Evolutionary conservation across 164 flowering plant species (phyloP).

Genomic region (Litsea cubeba): DNA sequence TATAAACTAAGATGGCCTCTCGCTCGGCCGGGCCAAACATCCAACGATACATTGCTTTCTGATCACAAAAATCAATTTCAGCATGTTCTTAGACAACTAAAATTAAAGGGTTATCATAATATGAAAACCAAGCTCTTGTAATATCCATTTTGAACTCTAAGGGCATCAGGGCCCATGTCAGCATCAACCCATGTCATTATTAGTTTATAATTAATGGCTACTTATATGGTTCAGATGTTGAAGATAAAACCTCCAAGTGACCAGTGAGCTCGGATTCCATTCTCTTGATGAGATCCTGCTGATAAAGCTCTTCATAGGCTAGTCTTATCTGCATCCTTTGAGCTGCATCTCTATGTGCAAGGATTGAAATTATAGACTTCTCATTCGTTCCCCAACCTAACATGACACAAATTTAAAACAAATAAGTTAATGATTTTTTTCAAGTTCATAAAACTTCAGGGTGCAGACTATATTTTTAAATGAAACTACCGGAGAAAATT

Average conservation of each 20-base stretch:
- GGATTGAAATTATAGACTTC: conserved; percentile 31
- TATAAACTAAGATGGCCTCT: conserved; percentile 60
- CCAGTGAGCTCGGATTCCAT: conserved; percentile 46
- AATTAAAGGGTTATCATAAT: not conserved
- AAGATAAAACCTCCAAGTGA: conserved; percentile 38
- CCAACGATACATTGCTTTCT: conserved; percentile 63
- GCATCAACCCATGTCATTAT: too few species aligned
- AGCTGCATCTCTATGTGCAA: conserved; percentile 44
- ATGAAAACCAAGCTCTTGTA: too few species aligned
- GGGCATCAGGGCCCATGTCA: too few species aligned
- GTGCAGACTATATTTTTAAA: too few species aligned
- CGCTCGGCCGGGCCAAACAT: conserved; percentile 66
- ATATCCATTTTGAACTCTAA: not conserved
- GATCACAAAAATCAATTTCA: not conserved
- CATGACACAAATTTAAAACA: not conserved
- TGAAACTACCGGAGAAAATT: too few species aligned
- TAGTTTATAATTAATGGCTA: too few species aligned
- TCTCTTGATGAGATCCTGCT: conserved; percentile 42
- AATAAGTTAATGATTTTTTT: too few species aligned
- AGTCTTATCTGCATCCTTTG: conserved; percentile 43
- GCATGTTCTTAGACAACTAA: not conserved
- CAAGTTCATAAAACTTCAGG: too few species aligned
- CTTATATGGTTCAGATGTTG: not conserved
- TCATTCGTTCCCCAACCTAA: conserved; percentile 53
- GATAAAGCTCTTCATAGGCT: conserved; percentile 39